Percentiles rank a stretch among this genome's conserved stretches.
Evolutionary conservation across 805 yeast species (phyloP).

Genomic region (Saturnispora halmiae): DNA sequence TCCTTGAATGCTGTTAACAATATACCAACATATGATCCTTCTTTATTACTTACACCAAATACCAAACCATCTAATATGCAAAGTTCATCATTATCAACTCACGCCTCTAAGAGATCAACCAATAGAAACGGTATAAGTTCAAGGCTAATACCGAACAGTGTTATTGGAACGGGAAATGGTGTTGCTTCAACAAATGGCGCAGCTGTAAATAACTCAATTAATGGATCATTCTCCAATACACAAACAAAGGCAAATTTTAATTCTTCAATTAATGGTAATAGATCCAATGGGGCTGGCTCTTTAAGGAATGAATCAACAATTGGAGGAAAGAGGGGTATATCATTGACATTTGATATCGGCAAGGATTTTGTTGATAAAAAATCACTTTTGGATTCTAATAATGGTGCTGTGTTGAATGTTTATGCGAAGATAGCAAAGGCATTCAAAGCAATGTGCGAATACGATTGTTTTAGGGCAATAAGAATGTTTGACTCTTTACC

Average conservation of each 20-base stretch:
- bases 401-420: slow-evolving; percentile 30
- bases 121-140: not conserved
- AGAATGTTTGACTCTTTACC: slow-evolving; percentile 59
- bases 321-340: slow-evolving; percentile 12
- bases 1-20: not conserved
- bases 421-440: slow-evolving; percentile 51
- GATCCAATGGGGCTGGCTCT: not conserved
- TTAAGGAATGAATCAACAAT: not conserved
- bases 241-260: not conserved
- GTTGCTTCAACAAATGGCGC: too few relatives aligned
- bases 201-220: too few relatives aligned
- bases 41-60: slow-evolving; percentile 5
- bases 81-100: not conserved
- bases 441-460: slow-evolving; percentile 50
- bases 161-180: too few relatives aligned
- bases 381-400: not conserved
- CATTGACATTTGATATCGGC: slow-evolving; percentile 1
- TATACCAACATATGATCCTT: slow-evolving; percentile 1
- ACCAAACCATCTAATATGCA: slow-evolving; percentile 1
- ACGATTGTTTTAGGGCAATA: slow-evolving; percentile 75
- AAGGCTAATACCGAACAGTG: slow-evolving; percentile 4
- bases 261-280: not conserved
- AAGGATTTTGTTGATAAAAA: slow-evolving; percentile 5
- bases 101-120: slow-evolving; percentile 2
- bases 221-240: too few relatives aligned